phyloP scores from a whole-genome alignment of 176 grass and related monocot species.

The Otatea glauca region DNA sequence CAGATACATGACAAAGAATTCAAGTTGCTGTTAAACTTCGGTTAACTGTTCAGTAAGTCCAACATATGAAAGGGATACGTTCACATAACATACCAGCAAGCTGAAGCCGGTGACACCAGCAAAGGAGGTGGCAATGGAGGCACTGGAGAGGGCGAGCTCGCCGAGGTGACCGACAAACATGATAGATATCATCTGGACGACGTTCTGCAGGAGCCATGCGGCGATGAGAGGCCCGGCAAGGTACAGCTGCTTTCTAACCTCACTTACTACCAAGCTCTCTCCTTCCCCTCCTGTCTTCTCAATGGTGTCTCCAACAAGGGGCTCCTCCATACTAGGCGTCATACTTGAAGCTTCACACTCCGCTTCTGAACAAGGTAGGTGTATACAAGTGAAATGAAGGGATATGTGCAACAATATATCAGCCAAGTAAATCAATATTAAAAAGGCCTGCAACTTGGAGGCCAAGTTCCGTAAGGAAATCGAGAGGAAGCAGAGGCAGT shows the following conservation, averaged over 20 bases:
- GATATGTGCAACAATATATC: slow-evolving; percentile 1
- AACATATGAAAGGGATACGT: neutral
- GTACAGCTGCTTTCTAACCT: slow-evolving; percentile 55
- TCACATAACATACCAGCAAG: slow-evolving; percentile 41
- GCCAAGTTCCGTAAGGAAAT: neutral
- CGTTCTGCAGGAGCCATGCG: slow-evolving; percentile 52
- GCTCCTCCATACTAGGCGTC: slow-evolving; percentile 40
- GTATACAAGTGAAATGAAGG: slow-evolving; percentile 9
- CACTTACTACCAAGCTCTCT: slow-evolving; percentile 25
- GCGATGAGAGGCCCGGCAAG: slow-evolving; percentile 53
- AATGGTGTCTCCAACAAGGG: slow-evolving; percentile 38
- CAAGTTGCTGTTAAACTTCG: neutral
- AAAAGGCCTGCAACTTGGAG: slow-evolving; percentile 1
- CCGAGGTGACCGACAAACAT: slow-evolving; percentile 62
- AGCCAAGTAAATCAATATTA: slow-evolving; percentile 7
- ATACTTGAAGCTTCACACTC: neutral
- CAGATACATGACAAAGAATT: neutral
- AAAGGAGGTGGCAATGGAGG: slow-evolving; percentile 61
- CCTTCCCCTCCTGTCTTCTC: slow-evolving; percentile 25
- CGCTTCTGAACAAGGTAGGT: slow-evolving; percentile 7
- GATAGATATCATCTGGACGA: slow-evolving; percentile 56
- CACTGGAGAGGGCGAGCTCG: slow-evolving; percentile 55
- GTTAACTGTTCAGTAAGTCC: neutral
- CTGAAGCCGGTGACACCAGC: slow-evolving; percentile 58
- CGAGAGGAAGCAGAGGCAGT: slow-evolving; percentile 20